Evolutionary conservation across 805 yeast species (phyloP), one percentile per base, ranked within the genome.

Genomic region (Candida xiaguanensis): DNA sequence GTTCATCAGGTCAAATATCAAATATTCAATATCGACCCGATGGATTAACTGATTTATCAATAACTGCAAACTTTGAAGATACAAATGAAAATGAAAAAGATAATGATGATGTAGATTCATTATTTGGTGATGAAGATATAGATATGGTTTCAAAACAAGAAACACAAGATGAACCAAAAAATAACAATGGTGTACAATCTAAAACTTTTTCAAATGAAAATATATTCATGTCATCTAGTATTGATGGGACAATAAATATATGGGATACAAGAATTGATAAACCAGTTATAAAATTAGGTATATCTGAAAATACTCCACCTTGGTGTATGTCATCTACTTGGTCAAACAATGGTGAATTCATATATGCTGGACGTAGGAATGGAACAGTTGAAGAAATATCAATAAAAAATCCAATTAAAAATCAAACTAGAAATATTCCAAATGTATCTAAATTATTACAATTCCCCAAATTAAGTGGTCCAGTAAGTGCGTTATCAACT

Each of bases 271-370:
- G 99, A 42, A 57, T 64, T 1, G 53, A 61, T 3, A 33, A 43
- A 14, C 63, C 70, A 3, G 80, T 72, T 0, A 54, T 80, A 13
- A 70, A 69, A 27, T 56, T 80, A 11, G 72, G 74, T 0, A 74
- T 81, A 1, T 81, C 87, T 1, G 64, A 73, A 8, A 78, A 77
- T 1, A 74, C 83, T 0, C 96, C 98, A 0, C 98, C 98, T 0
- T 93, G 98, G 98, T 84, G 95, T 59, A 80, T 84, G 74, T 76
- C 87, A 6, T 78, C 96, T 0, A 78, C 85, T 40, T 91, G 98
- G 97, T 82, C 95, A 7, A 68, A 69, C 37, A 82, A 83, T 51
- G 99, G 99, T 8, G 81, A 85, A 41, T 70, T 65, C 30, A 70
- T 89, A 4, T 91, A 72, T 53, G 88, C 81, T 3, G 99, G 98